Evolutionary conservation across 345 rosid genomes (phyloP).

Genomic region (Acer campestre): DNA sequence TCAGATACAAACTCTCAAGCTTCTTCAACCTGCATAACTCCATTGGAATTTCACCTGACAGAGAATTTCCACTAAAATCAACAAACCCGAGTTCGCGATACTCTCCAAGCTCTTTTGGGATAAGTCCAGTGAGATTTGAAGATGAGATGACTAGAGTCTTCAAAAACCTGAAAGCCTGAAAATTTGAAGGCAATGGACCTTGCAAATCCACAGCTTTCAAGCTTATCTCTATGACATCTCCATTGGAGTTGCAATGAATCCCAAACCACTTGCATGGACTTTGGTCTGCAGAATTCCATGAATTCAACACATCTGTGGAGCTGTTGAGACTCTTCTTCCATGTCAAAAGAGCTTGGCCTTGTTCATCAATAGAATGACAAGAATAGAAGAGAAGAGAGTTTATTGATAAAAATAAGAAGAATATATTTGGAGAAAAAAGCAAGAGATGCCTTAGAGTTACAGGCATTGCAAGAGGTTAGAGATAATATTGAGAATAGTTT

Average conservation of each 20-base stretch:
- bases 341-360: constrained; percentile 69
- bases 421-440: constrained; percentile 38
- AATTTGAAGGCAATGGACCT: constrained; percentile 64
- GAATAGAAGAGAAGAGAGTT: constrained; percentile 42
- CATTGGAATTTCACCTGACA: constrained; percentile 71
- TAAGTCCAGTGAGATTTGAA: constrained; percentile 68
- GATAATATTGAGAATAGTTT: constrained; percentile 29
- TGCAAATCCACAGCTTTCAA: constrained; percentile 62
- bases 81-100: constrained; percentile 51
- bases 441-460: constrained; percentile 49
- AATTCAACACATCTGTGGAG: constrained; percentile 45
- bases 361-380: constrained; percentile 64
- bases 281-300: constrained; percentile 61
- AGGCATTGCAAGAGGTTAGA: constrained; percentile 55
- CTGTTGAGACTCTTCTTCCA: constrained; percentile 75
- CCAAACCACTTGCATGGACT: constrained; percentile 84
- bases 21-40: constrained; percentile 68
- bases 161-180: constrained; percentile 58
- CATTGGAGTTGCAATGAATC: constrained; percentile 62
- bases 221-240: constrained; percentile 56
- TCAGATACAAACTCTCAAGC: constrained; percentile 57
- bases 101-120: constrained; percentile 72
- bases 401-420: constrained; percentile 45
- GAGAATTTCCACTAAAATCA: constrained; percentile 75
- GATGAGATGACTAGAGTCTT: constrained; percentile 63